Evolutionary conservation across 192 early-diverging fungal species (phyloP).

Genomic region (Backusella luteola): DNA sequence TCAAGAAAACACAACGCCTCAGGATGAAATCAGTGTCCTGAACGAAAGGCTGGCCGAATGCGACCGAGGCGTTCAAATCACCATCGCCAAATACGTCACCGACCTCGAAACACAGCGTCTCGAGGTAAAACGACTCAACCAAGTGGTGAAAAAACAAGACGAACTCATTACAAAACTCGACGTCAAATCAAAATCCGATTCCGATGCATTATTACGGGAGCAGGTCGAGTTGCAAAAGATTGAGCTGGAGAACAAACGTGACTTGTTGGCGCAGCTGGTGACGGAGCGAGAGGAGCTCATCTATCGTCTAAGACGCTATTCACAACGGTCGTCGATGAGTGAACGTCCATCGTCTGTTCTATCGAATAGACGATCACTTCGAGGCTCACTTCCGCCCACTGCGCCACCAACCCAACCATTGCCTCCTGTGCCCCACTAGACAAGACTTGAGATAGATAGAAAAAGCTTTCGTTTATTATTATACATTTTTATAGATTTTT

Average conservation of each 20-base stretch:
- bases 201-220: constrained; percentile 12
- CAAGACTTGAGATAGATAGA: background rate
- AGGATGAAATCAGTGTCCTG: background rate
- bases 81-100: constrained; percentile 21
- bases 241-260: constrained; percentile 26
- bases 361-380: background rate
- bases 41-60: constrained; percentile 1
- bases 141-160: constrained; percentile 27
- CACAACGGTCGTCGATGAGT: background rate
- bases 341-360: background rate
- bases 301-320: background rate
- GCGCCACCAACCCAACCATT: constrained; percentile 23
- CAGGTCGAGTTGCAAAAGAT: constrained; percentile 24
- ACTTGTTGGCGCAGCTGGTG: constrained; percentile 20
- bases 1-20: background rate
- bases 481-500: constrained; percentile 5
- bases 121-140: background rate
- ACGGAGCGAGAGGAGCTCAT: constrained; percentile 20
- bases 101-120: constrained; percentile 22
- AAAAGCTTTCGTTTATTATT: background rate
- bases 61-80: constrained; percentile 20
- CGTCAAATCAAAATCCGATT: background rate
- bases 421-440: constrained; percentile 13
- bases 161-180: constrained; percentile 23
- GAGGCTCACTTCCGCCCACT: constrained; percentile 6